Evolutionary conservation across 1,284 basidiomycete species (phyloP), one percentile per base, ranked within the genome.

Genomic region (Ganoderma lingzhi): DNA sequence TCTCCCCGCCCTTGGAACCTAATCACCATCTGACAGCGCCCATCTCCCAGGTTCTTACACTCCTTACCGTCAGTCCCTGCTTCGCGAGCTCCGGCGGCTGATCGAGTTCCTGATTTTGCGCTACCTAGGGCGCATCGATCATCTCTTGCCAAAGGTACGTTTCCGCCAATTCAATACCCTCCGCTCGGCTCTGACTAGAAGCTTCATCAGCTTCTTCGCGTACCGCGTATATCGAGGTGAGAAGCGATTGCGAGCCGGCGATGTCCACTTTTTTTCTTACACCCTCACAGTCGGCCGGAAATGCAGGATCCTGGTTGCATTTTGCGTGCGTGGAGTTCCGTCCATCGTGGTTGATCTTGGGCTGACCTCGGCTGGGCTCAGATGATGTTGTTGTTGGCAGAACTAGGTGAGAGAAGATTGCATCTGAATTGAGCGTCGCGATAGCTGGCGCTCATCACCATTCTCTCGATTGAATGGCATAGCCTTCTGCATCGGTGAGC

Each of bases 161-260:
- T 30, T 0, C 51, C 10, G 15, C 6, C 28, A 19, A 55, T 15
- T 55, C 15, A 12, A 15, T 32, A 12, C 28, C 12, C 0, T 5
- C 6, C 3, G 23, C 51, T 6, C 23, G 15, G 28, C 30, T 1
- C 28, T 55, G 51, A 55, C 51, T 55, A 30, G 12, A 55, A 15
- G 14, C 3, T 14, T 12, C 14, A 3, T 12, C 28, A 55, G 51
- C 30, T 55, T 55, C 51, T 55, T 55, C 28, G 51, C 51, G 28
- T 53, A 53, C 28, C 51, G 51, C 51, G 51, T 53, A 30, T 53
- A 53, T 28, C 51, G 51, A 53, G 51, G 51, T 53, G 51, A 53
- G 51, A 28, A 28, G 51, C 12, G 3, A 3, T 19, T 53, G 28
- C 14, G 23, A 14, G 12, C 1, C 12, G 28, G 14, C 28, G 5